phyloP scores from a whole-genome alignment of 2,329 filamentous ascomycete genomes.

The Ascochyta pisi region DNA sequence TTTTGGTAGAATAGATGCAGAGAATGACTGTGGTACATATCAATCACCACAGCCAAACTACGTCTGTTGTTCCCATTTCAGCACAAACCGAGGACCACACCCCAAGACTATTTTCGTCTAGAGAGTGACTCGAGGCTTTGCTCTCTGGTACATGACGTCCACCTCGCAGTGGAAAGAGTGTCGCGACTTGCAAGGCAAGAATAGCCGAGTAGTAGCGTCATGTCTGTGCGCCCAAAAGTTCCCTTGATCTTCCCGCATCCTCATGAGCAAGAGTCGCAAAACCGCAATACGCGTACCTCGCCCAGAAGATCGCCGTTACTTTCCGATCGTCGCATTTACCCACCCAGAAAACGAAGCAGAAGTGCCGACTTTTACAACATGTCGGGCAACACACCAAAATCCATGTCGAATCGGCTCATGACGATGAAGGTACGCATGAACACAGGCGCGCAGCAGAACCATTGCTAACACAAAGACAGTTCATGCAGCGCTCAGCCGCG shows the following conservation, averaged over 20 bases:
- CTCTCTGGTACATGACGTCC: too few relatives aligned
- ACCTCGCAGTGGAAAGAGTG: too few relatives aligned
- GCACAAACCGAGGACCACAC: too few relatives aligned
- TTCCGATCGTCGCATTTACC: background rate
- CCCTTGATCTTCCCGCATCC: background rate
- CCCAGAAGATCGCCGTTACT: background rate
- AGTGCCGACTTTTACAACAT: conserved; percentile 24
- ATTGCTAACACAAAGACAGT: conserved; percentile 54
- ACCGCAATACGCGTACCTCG: background rate
- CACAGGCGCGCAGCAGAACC: background rate
- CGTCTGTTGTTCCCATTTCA: too few relatives aligned
- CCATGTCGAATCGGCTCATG: conserved; percentile 85
- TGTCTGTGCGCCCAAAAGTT: conserved; percentile 11
- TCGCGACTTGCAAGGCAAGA: too few relatives aligned
- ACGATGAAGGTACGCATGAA: conserved; percentile 75
- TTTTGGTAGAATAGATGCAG: too few relatives aligned
- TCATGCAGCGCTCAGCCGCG: conserved; percentile 88
- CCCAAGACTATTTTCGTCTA: too few relatives aligned
- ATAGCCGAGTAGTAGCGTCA: too few relatives aligned
- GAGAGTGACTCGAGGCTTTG: too few relatives aligned
- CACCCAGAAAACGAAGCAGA: background rate
- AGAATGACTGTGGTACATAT: too few relatives aligned
- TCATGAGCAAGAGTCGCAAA: background rate
- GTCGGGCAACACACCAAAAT: conserved; percentile 56
- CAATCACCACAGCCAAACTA: too few relatives aligned